Conservation (phyloP, 140 eudicot species). For the Cichorium intybus region DNA sequence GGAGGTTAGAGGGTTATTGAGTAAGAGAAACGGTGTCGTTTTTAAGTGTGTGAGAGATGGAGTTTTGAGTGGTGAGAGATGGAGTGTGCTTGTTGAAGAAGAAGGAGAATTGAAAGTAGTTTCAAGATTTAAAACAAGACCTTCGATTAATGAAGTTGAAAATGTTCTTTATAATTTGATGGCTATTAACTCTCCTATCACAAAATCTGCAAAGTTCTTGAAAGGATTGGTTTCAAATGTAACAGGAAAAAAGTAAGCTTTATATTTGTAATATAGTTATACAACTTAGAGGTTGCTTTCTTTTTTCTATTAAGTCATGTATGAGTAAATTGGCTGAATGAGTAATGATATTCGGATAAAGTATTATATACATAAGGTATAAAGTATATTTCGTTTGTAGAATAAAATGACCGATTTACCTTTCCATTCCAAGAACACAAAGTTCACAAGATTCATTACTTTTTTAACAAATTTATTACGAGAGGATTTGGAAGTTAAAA, state of each 20-base stretch:
- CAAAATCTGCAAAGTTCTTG: constrained; percentile 78
- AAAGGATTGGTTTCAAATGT: constrained; percentile 76
- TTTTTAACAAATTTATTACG: no score
- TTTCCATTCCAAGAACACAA: no score
- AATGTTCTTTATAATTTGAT: constrained; percentile 83
- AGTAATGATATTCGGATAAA: no score
- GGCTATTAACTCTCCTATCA: constrained; percentile 83
- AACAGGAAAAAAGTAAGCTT: constrained; percentile 64
- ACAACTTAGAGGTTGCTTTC: no score
- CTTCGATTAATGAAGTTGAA: constrained; percentile 80
- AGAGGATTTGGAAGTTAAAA: no score
- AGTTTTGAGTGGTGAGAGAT: constrained; percentile 71
- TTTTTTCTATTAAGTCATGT: no score
- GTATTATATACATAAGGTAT: no score
- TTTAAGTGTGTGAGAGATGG: constrained; percentile 75
- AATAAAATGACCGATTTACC: no score
- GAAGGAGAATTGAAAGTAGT: constrained; percentile 60
- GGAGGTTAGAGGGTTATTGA: constrained; percentile 80
- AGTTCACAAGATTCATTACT: no score
- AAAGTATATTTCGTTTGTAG: no score
- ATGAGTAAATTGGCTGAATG: no score
- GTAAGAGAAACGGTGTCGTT: constrained; percentile 73
- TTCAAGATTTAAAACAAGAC: constrained; percentile 59
- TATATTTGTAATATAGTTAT: no score
- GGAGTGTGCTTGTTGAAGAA: constrained; percentile 88